Conservation (phyloP, 108 stramenopile species). For the Phaeodactylum tricornutum region DNA sequence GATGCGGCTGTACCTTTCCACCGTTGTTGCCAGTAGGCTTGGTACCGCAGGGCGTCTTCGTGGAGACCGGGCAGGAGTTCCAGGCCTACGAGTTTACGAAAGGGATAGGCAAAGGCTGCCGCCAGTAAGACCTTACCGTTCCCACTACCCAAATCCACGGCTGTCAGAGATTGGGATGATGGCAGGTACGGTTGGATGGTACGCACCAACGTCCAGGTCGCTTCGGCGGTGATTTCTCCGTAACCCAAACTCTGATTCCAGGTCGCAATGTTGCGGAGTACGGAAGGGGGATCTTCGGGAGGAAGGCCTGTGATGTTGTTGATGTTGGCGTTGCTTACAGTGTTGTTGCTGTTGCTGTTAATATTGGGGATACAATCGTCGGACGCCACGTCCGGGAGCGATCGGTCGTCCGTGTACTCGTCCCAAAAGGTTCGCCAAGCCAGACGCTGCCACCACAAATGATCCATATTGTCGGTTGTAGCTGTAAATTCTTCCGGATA, state of each 20-base stretch:
- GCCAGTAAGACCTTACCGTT: slow-evolving; percentile 3
- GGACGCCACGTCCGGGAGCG: background rate
- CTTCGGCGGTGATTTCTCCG: slow-evolving; percentile 5
- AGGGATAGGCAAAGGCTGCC: background rate
- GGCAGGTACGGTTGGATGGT: background rate
- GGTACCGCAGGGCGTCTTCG: background rate
- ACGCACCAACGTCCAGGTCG: background rate
- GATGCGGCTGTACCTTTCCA: too few species aligned
- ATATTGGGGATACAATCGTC: background rate
- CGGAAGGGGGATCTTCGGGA: too few species aligned
- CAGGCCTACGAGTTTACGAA: background rate
- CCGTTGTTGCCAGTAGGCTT: background rate
- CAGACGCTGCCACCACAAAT: background rate
- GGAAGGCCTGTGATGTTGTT: background rate
- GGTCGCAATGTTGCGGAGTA: background rate
- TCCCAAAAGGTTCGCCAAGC: slow-evolving; percentile 1
- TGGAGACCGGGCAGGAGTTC: slow-evolving; percentile 1
- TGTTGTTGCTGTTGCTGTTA: background rate
- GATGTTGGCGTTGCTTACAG: background rate
- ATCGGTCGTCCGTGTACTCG: background rate
- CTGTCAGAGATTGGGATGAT: background rate
- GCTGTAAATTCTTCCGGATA: too few species aligned
- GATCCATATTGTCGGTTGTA: background rate
- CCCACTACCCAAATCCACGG: slow-evolving; percentile 7
- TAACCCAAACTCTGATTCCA: slow-evolving; percentile 4